phyloP scores from a whole-genome alignment of 306 rosid genomes.

The Abrus precatorius region DNA sequence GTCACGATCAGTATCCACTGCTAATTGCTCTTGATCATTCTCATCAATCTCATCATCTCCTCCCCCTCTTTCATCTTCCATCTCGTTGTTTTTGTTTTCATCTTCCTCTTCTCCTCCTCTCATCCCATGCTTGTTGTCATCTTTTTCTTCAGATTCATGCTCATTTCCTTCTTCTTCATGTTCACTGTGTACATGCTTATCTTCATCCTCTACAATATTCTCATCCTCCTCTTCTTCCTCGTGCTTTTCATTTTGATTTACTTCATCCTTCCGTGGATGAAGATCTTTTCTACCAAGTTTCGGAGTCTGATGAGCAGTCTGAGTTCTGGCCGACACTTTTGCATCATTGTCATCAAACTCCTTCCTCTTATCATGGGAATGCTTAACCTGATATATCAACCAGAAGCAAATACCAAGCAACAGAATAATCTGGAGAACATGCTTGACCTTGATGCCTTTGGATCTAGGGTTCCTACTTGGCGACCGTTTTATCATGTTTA shows the following conservation, averaged over 20 bases:
- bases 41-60: slow-evolving; percentile 80
- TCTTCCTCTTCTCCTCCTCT: slow-evolving; percentile 57
- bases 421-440: slow-evolving; percentile 72
- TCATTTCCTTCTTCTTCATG: slow-evolving; percentile 42
- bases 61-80: slow-evolving; percentile 67
- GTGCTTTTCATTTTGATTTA: slow-evolving; percentile 52
- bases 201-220: slow-evolving; percentile 58
- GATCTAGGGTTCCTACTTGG: slow-evolving; percentile 71
- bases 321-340: slow-evolving; percentile 40
- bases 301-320: slow-evolving; percentile 44
- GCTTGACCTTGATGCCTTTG: slow-evolving; percentile 75
- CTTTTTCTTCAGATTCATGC: slow-evolving; percentile 49
- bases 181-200: slow-evolving; percentile 57
- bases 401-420: slow-evolving; percentile 83
- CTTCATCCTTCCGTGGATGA: slow-evolving; percentile 50
- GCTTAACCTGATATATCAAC: slow-evolving; percentile 89
- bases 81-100: slow-evolving; percentile 56
- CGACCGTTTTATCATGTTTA: slow-evolving; percentile 68
- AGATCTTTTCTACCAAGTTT: slow-evolving; percentile 84
- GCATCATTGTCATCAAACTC: slow-evolving; percentile 60
- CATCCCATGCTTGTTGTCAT: slow-evolving; percentile 41
- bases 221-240: slow-evolving; percentile 77
- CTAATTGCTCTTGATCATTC: slow-evolving; percentile 64
- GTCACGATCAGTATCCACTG: slow-evolving; percentile 54
- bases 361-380: slow-evolving; percentile 82